These are phyloP conservation scores for Oryza brachyantha DNA, from an alignment of 176 grass and related monocot genomes.

Conservation along the genomic window DNA sequence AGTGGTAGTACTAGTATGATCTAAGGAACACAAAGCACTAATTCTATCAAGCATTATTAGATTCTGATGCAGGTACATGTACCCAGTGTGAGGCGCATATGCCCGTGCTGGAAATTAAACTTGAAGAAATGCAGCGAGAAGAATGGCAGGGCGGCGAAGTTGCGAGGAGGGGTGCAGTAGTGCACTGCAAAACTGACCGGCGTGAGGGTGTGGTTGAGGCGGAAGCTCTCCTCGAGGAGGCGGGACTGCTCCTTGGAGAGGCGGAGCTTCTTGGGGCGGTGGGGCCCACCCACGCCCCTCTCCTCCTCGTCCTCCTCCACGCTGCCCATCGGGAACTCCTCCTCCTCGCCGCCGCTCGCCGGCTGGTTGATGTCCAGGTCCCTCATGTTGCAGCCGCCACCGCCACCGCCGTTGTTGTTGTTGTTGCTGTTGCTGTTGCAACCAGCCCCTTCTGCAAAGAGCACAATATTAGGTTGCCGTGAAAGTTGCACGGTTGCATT, in stretches of 20 bases:
- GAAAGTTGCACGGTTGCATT: not conserved
- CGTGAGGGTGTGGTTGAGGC: conserved; percentile 82
- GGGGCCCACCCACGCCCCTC: conserved; percentile 40
- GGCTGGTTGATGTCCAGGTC: conserved; percentile 97
- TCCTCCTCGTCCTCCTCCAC: conserved; percentile 74
- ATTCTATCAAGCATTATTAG: not conserved
- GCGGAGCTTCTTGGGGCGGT: conserved; percentile 82
- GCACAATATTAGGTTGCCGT: not conserved
- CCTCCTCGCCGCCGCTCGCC: conserved; percentile 74
- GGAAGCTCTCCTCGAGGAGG: conserved; percentile 89
- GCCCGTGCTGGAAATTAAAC: not conserved
- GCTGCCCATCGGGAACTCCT: conserved; percentile 72
- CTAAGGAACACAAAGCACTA: not conserved
- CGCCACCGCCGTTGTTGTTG: not conserved
- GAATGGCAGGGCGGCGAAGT: not conserved
- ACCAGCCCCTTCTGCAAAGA: conserved; percentile 54
- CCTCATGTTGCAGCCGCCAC: conserved; percentile 51
- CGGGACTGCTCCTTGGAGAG: conserved; percentile 92
- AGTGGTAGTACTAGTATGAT: no score
- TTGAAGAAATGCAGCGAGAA: not conserved
- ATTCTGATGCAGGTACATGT: not conserved
- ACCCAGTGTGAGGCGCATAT: not conserved
- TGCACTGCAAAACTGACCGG: conserved; percentile 60
- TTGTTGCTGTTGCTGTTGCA: conserved; percentile 18
- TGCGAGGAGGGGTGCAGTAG: not conserved